Percentiles rank a stretch among this genome's conserved stretches.
Conservation (phyloP, 2,329 filamentous ascomycete genomes). For the Thielaviopsis punctulata region DNA sequence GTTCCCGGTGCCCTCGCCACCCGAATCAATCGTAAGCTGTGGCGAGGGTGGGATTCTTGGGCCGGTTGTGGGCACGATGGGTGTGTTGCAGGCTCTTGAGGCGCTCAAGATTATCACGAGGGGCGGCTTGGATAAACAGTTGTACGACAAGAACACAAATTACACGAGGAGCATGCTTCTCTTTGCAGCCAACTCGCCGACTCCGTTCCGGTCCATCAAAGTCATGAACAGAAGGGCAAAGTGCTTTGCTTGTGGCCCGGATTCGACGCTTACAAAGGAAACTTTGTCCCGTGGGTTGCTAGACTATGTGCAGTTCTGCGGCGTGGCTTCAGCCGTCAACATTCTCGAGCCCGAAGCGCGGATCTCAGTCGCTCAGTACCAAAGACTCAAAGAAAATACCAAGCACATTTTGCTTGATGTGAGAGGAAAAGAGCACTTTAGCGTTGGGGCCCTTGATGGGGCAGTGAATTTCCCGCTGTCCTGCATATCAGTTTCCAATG, state of each 20-base stretch:
- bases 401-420: conserved; percentile 59
- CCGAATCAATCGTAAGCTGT: conserved; percentile 67
- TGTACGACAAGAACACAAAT: background rate
- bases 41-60: conserved; percentile 87
- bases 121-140: conserved; percentile 15
- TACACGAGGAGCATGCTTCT: conserved; percentile 23
- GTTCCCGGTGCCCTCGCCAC: conserved; percentile 73
- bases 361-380: conserved; percentile 46
- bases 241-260: conserved; percentile 60
- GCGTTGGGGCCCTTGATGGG: conserved; percentile 57
- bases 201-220: conserved; percentile 53
- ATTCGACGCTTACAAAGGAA: conserved; percentile 42
- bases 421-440: conserved; percentile 68
- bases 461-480: conserved; percentile 51
- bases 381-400: conserved; percentile 3
- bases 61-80: conserved; percentile 85
- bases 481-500: conserved; percentile 33
- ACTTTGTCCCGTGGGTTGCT: conserved; percentile 46
- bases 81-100: conserved; percentile 78
- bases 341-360: conserved; percentile 47
- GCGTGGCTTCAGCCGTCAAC: conserved; percentile 35
- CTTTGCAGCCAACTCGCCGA: conserved; percentile 27
- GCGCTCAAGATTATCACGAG: conserved; percentile 63
- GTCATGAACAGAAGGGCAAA: conserved; percentile 51
- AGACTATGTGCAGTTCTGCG: conserved; percentile 81